Evolutionary conservation across 2,329 filamentous ascomycete species (phyloP), one percentile per base, ranked within the genome.

Genomic region (Diaporthe batatas): DNA sequence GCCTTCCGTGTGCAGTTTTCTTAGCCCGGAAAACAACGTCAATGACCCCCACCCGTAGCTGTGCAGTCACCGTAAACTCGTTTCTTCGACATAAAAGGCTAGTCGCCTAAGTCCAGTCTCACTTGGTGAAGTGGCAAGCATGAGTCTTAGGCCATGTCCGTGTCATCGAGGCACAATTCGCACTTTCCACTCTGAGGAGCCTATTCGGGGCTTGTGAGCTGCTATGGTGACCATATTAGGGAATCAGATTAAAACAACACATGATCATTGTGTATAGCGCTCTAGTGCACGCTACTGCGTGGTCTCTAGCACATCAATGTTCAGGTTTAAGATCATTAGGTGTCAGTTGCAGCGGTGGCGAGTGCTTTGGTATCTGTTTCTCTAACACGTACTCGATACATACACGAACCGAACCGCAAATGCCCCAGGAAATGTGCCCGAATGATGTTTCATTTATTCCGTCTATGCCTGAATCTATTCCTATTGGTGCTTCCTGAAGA

Each of bases 401-500:
- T 14, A 67, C 32, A 25, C 6, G 16, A 62, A 36, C n/a, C 44
- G 32, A 32, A 54, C 44, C 47, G n/a, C n/a, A 11, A 32, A 54
- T 53, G 68, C 55, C 44, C 23, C 42, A 53, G 12, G 44, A 11
- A 59, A 6, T 44, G 34, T 70, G 68, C 54, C 12, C 18, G 49
- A 59, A 32, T 47, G 58, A 51, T 25, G n/a, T 39, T 39, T 49
- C 29, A 39, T 67, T 34, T 25, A 54, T 8, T 54, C 71, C 36
- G 54, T 73, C 67, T 73, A 72, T 67, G 32, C 62, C 62, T 18
- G 18, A 39, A 39, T 65, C 36, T 62, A 68, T n/a, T 72, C 72
- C 34, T 81, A 79, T 73, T 81, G 79, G 79, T 86, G 89, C 78
- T 90, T 91, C 79, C 94, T 90, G 91, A 98, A 98, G 83, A 97